Percentiles rank a stretch among this genome's conserved stretches.
Evolutionary conservation across 2,329 filamentous ascomycete species (phyloP).

Genomic region (Westerdykella sp.): DNA sequence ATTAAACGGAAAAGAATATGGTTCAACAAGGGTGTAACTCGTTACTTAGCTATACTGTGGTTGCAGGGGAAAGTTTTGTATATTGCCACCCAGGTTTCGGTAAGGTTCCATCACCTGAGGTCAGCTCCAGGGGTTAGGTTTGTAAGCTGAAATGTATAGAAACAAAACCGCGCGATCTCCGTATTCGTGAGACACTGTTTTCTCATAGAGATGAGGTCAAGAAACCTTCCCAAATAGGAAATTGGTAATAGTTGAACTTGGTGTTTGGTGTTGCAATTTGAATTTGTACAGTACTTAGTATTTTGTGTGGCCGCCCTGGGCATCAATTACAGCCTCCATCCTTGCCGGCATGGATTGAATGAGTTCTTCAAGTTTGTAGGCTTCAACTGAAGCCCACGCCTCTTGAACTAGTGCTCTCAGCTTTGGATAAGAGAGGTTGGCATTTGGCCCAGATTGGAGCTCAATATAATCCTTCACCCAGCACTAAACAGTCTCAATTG

Average conservation of each 20-base stretch:
- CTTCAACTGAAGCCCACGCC: neutral
- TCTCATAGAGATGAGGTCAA: no score
- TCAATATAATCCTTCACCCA: conserved; percentile 8
- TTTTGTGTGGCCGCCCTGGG: neutral
- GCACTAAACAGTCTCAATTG: conserved; percentile 6
- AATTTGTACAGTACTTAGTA: neutral
- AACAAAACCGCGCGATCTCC: no score
- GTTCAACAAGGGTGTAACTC: no score
- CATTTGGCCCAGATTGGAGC: neutral
- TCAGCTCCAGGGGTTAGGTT: no score
- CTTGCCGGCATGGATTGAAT: conserved; percentile 1
- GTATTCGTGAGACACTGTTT: no score
- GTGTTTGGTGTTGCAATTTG: no score
- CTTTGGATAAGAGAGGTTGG: neutral
- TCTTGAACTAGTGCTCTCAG: neutral
- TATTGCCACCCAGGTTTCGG: no score
- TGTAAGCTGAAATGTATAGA: no score
- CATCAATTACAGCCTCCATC: conserved; percentile 4
- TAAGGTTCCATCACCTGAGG: no score
- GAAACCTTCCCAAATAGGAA: neutral
- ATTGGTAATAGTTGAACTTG: neutral
- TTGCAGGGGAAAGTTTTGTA: no score
- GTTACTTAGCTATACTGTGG: no score
- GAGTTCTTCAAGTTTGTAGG: neutral
- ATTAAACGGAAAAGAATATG: no score